Conservation (phyloP, 352 stramenopile genomes). For the Peronosclerospora sorghi region DNA sequence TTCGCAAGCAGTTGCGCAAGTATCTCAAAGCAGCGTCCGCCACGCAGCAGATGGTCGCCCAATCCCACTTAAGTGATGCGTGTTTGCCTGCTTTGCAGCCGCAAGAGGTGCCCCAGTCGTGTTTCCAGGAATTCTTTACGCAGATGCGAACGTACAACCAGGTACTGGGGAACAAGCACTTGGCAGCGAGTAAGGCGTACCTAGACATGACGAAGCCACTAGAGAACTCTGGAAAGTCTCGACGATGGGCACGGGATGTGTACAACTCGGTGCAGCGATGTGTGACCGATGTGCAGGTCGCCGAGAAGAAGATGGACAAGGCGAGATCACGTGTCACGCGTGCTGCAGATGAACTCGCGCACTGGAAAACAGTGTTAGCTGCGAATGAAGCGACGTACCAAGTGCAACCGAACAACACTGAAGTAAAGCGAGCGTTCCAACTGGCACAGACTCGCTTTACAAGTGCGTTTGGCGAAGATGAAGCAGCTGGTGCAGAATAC, state of each 20-base stretch:
- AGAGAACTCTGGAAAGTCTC: constrained; percentile 58
- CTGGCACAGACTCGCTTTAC: constrained; percentile 48
- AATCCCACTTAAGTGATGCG: constrained; percentile 70
- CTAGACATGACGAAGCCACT: constrained; percentile 68
- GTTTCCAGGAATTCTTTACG: constrained; percentile 65
- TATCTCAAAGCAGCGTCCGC: constrained; percentile 68
- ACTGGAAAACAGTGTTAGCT: constrained; percentile 65
- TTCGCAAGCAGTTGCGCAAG: constrained; percentile 75
- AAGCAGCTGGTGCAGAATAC: constrained; percentile 43
- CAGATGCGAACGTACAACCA: constrained; percentile 78
- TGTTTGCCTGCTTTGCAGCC: constrained; percentile 65
- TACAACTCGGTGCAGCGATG: constrained; percentile 76
- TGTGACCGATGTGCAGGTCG: constrained; percentile 53
- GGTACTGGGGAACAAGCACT: constrained; percentile 57
- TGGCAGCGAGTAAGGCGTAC: constrained; percentile 67
- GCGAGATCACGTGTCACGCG: constrained; percentile 43
- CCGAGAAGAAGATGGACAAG: constrained; percentile 77
- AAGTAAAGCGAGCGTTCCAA: constrained; percentile 60
- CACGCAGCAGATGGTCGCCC: constrained; percentile 70
- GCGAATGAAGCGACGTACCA: constrained; percentile 75
- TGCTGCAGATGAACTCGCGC: constrained; percentile 53
- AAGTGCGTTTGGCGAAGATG: constrained; percentile 53
- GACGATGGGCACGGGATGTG: constrained; percentile 62
- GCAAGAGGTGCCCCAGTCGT: constrained; percentile 72
- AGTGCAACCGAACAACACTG: constrained; percentile 67